phyloP scores from a whole-genome alignment of 2,329 filamentous ascomycete species.

The Elsinoe fawcettii region DNA sequence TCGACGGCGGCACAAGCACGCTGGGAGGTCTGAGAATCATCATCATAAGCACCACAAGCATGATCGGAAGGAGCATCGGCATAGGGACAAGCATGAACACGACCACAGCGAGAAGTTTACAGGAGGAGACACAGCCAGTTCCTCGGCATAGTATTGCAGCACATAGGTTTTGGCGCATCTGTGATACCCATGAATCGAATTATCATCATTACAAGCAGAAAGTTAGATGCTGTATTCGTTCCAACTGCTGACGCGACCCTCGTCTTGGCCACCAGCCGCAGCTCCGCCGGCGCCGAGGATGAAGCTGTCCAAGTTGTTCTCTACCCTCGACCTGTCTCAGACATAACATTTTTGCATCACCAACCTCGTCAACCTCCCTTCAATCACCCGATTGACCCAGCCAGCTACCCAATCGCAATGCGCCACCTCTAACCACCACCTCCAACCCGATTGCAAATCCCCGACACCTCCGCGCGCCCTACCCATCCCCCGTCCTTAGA shows the following conservation, averaged over 20 bases:
- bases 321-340: neutral
- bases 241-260: constrained; percentile 2
- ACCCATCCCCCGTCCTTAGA: neutral
- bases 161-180: neutral
- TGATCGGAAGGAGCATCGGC: neutral
- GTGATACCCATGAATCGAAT: neutral
- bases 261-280: constrained; percentile 11
- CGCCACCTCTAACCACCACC: neutral
- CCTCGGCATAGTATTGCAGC: neutral
- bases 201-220: neutral
- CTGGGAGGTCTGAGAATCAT: neutral
- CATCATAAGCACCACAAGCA: neutral
- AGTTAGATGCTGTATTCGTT: neutral
- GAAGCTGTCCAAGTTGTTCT: neutral
- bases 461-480: neutral
- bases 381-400: neutral
- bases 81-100: neutral
- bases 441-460: neutral
- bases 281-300: constrained; percentile 6
- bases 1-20: neutral
- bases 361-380: neutral
- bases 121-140: neutral
- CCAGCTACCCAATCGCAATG: neutral
- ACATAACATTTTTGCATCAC: neutral
- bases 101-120: neutral